Base-by-base conservation (phyloP, 2,329 filamentous ascomycete genomes). In the Tothia fuscella region DNA sequence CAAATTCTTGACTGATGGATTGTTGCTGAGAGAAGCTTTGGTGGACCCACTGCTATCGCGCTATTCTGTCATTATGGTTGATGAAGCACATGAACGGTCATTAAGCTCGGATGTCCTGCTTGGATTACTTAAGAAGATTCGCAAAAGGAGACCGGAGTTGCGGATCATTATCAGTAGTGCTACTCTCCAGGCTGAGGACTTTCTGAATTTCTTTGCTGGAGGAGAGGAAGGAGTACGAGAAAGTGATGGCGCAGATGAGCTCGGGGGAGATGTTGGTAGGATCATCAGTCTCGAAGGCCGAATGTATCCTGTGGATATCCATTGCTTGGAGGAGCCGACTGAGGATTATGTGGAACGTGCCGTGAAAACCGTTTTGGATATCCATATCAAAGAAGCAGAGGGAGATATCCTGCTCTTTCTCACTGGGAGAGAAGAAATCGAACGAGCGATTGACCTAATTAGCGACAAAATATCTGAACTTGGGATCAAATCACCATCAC, bases 31-130 rank as follows among this genome's bases (percentile, higher is more conserved):
- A 53, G 91, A 98, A 62, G 91, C 89, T 21, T 71, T 98, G 4
- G 84, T 95, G 3, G 91, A 98, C 59, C 91, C 91, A 10, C 64
- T 96, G 3, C 64, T 98, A 26, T 91, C 84, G 16, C 75, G 86
- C 9, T 98, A 98, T 58, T 93, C 87, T 0, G 82, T 94, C 33
- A 85, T 98, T 52, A 95, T 98, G 86, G 82, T 98, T 6, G 91
- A 98, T 56, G 89, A 96, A 62, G 91, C 89, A 5, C 91, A 98
- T 56, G 89, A 96, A 61, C 73, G 91, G 41, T 94, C 87, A 37
- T 73, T 96, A 45, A 93, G 85, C 58, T 93, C 88, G 1, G 91
- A 98, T 55, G 76, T 98, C 10, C 68, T 96, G 6, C 72, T 98
- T 3, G 89, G 91, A 0, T 66, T 96, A 12, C 62, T 98, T 29